These are phyloP conservation scores for Yamadazyma aaseri DNA, from an alignment of 1,139 yeast genomes.

Conservation along the genomic window DNA sequence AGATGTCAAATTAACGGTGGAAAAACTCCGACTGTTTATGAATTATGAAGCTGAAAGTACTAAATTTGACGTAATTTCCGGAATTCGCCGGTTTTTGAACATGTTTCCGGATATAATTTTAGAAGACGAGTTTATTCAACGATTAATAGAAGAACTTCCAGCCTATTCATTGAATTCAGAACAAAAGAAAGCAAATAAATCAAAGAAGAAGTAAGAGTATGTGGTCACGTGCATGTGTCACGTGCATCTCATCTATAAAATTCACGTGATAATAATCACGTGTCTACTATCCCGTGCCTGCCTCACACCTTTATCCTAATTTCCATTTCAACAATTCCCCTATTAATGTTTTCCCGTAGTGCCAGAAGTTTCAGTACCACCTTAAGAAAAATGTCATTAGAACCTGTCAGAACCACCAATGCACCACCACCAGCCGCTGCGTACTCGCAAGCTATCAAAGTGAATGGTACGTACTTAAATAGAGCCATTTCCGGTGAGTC, in stretches of 20 bases:
- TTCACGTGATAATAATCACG: too few relatives aligned
- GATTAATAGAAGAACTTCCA: background rate
- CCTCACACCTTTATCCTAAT: too few relatives aligned
- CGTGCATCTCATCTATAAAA: too few relatives aligned
- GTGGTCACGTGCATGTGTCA: constrained; percentile 4
- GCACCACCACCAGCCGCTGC: constrained; percentile 98
- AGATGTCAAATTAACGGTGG: background rate
- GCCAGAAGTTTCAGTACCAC: constrained; percentile 13
- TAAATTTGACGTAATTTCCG: too few relatives aligned
- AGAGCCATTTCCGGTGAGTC: constrained; percentile 2
- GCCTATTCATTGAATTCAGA: constrained; percentile 2
- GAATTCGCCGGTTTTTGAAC: background rate
- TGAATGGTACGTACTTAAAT: constrained; percentile 52
- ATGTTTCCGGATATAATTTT: background rate
- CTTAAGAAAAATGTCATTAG: constrained; percentile 37
- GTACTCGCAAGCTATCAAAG: constrained; percentile 91
- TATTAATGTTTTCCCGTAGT: constrained; percentile 2
- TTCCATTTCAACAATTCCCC: too few relatives aligned
- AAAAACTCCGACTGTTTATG: background rate
- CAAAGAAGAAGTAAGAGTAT: constrained; percentile 23
- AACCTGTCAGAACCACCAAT: constrained; percentile 58
- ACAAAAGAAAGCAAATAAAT: constrained; percentile 5
- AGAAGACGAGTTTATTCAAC: background rate
- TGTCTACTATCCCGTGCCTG: too few relatives aligned
- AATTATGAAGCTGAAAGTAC: background rate